Base-by-base conservation (phyloP, 164 flowering plant genomes). In the Vitis riparia region DNA sequence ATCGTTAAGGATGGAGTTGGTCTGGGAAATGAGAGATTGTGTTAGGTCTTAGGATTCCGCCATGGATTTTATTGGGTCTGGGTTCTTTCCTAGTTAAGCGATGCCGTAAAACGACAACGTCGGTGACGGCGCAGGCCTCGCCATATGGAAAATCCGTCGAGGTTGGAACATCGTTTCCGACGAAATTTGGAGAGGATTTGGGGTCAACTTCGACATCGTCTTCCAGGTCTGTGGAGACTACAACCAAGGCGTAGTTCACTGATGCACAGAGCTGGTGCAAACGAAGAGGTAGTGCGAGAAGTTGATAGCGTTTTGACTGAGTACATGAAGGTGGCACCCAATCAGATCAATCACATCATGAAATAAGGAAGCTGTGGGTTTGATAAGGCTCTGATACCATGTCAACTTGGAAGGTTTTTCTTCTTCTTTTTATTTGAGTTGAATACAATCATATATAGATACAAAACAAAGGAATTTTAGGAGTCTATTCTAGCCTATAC, bases 251-350 rank as follows among this genome's bases (percentile, higher is more conserved):
- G 1, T 85, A 78, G 6, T 17, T 17, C 17, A 17, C 17, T 17
- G 59, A 85, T 17, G 81, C 76, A 80, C 84, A 48, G 92, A 94
- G 83, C 91, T 94, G 32, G 86, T 85, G 2, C 79, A 75, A 66
- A 73, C 83, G 5, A 90, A 87, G 81, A 89, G 76, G 68, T 89
- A 88, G 69, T 90, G 96, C 77, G 89, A 90, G 56, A 93, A 88
- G 77, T 74, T 94, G 61, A 61, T 85, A 7, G 75, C 68, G 0
- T 86, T 59, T 66, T 94, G 67, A 82, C 85, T 2, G 77, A 76
- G 67, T 76, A 75, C 67, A 69, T 87, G 65, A 83, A 88, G 68
- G 92, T 88, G 47, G 82, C 79, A 9, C 86, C 86, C 0, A 91
- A 88, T 29, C 79, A 87, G 80, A 84, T 87, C 64, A 67, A 80